Evolutionary conservation across 179 eudicot genomes (phyloP).

Genomic region (Nepenthes alata): DNA sequence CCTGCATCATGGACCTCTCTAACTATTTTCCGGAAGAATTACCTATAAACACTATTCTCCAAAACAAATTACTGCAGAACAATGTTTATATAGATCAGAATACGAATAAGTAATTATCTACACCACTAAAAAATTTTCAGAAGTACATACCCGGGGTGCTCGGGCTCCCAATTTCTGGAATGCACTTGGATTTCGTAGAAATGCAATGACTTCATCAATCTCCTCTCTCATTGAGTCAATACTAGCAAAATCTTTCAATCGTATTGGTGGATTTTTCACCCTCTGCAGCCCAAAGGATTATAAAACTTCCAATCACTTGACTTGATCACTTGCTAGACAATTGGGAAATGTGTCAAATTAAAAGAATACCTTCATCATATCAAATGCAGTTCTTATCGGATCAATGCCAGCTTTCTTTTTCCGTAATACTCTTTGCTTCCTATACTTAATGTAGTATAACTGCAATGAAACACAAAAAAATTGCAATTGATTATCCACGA

Average conservation of each 20-base stretch:
- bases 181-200: constrained; percentile 74
- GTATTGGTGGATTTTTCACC: constrained; percentile 85
- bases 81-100: too few species aligned
- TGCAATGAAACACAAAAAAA: constrained; percentile 25
- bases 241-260: constrained; percentile 66
- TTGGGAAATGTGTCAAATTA: background rate
- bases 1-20: too few species aligned
- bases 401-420: constrained; percentile 65
- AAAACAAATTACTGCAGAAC: too few species aligned
- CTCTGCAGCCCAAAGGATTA: constrained; percentile 33
- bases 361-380: constrained; percentile 67
- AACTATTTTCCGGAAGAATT: too few species aligned
- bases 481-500: constrained; percentile 1
- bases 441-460: constrained; percentile 38
- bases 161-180: constrained; percentile 93
- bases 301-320: constrained; percentile 7
- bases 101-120: too few species aligned
- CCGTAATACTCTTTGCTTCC: constrained; percentile 18
- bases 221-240: constrained; percentile 81
- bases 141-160: constrained; percentile 75
- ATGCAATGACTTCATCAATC: constrained; percentile 83
- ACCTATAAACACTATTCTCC: too few species aligned
- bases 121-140: background rate
- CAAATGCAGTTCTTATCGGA: constrained; percentile 79
- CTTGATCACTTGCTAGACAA: background rate